A percentile compares a stretch with the other conserved stretches of the same genome.
These are phyloP conservation scores for Solanum habrochaites DNA, from an alignment of 257 asterid genomes.

Conservation along the genomic window DNA sequence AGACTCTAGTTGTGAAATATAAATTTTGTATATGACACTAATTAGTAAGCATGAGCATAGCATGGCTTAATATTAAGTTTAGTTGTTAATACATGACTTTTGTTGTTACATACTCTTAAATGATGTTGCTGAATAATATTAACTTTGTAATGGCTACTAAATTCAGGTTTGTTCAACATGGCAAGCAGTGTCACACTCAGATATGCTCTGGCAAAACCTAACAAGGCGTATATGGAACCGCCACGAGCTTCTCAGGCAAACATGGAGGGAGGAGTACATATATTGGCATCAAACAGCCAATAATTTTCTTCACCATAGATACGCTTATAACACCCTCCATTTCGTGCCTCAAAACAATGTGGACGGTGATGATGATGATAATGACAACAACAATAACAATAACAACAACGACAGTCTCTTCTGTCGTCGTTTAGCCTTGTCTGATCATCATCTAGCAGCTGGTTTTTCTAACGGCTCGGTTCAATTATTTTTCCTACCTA, in stretches of 20 bases:
- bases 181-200: slow-evolving; percentile 74
- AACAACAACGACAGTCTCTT: slow-evolving; percentile 16
- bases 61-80: not conserved
- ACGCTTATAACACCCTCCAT: slow-evolving; percentile 29
- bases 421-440: slow-evolving; percentile 66
- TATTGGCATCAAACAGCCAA: slow-evolving; percentile 49
- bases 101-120: not conserved
- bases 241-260: slow-evolving; percentile 15
- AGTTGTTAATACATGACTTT: not conserved
- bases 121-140: not conserved
- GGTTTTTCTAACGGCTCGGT: slow-evolving; percentile 78
- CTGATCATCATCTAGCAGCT: slow-evolving; percentile 65
- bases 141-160: not conserved
- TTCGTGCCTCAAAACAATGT: slow-evolving; percentile 15
- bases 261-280: slow-evolving; percentile 82
- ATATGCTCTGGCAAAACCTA: slow-evolving; percentile 69
- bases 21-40: not conserved
- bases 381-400: slow-evolving; percentile 13
- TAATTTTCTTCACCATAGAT: slow-evolving; percentile 42
- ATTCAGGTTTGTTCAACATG: slow-evolving; percentile 84
- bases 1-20: not conserved
- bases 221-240: slow-evolving; percentile 52
- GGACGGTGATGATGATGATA: not conserved
- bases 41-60: not conserved
- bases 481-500: slow-evolving; percentile 38